A percentile compares a stretch with the other conserved stretches of the same genome.
Evolutionary conservation across 495 filamentous ascomycete species (phyloP).

Genomic region (Hypoxylon fragiforme): DNA sequence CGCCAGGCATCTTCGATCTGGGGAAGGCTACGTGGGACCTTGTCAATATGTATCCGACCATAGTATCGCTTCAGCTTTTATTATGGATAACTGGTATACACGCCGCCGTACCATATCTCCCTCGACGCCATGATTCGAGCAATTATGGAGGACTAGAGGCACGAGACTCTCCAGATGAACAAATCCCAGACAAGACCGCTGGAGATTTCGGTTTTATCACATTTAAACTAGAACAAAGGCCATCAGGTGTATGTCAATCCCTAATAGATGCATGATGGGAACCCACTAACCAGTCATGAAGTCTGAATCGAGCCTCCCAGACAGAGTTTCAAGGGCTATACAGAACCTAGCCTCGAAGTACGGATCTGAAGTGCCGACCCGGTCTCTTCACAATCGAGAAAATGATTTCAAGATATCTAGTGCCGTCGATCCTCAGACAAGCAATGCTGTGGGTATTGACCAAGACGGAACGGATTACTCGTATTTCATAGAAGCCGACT

Average conservation of each 20-base stretch:
- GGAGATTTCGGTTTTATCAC: constrained; percentile 31
- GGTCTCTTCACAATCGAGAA: constrained; percentile 36
- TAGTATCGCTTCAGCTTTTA: constrained; percentile 44
- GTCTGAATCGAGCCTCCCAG: constrained; percentile 10
- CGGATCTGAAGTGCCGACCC: constrained; percentile 14
- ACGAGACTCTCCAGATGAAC: neutral
- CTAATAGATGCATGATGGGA: neutral
- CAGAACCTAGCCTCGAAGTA: constrained; percentile 20
- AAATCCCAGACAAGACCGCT: neutral
- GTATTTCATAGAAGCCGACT: constrained; percentile 70
- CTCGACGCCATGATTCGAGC: constrained; percentile 2
- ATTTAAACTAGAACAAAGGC: constrained; percentile 33
- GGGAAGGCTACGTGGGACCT: constrained; percentile 10
- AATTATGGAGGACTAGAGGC: constrained; percentile 1
- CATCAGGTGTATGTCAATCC: constrained; percentile 23
- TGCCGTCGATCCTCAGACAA: constrained; percentile 54
- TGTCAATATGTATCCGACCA: constrained; percentile 44
- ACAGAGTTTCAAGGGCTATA: constrained; percentile 23
- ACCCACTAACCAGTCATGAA: constrained; percentile 15
- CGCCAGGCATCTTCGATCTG: constrained; percentile 7
- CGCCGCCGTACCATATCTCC: constrained; percentile 44
- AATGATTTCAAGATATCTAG: constrained; percentile 62
- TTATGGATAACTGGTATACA: constrained; percentile 45
- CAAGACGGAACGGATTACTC: constrained; percentile 78
- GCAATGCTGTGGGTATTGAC: constrained; percentile 65